A percentile compares a stretch with the other conserved stretches of the same genome.
These are phyloP conservation scores for Darksidea phi DNA, from an alignment of 495 filamentous ascomycete species.

Conservation along the genomic window DNA sequence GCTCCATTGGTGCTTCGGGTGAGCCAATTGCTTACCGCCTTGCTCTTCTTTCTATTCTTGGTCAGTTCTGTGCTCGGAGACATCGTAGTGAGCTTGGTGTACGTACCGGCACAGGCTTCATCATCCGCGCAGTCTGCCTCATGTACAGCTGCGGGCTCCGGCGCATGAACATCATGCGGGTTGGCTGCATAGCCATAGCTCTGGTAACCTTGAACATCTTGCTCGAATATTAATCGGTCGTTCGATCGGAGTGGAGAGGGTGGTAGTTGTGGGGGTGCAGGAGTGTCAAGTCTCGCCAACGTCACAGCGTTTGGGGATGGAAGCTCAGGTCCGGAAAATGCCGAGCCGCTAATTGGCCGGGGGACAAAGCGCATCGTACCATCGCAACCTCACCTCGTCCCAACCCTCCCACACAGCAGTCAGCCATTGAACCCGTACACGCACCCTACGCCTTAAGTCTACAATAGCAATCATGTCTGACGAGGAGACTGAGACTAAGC, in stretches of 20 bases:
- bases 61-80: constrained; percentile 24
- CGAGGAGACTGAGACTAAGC: constrained; percentile 92
- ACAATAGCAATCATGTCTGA: constrained; percentile 68
- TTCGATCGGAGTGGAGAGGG: background rate
- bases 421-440: constrained; percentile 28
- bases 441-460: constrained; percentile 31
- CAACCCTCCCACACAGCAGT: constrained; percentile 1
- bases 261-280: background rate
- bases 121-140: constrained; percentile 62
- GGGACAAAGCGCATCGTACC: constrained; percentile 10
- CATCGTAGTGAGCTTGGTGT: background rate
- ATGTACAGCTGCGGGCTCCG: constrained; percentile 41
- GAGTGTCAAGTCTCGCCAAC: background rate
- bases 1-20: background rate
- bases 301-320: background rate
- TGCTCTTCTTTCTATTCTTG: constrained; percentile 47
- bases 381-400: constrained; percentile 24
- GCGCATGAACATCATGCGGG: constrained; percentile 58
- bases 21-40: constrained; percentile 42
- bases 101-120: constrained; percentile 78
- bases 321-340: background rate
- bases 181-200: constrained; percentile 62
- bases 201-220: constrained; percentile 29
- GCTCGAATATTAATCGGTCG: background rate
- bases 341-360: background rate